Evolutionary conservation across 2,329 filamentous ascomycete species (phyloP), one percentile per base, ranked within the genome.

Genomic region (Penicillium thymicola): DNA sequence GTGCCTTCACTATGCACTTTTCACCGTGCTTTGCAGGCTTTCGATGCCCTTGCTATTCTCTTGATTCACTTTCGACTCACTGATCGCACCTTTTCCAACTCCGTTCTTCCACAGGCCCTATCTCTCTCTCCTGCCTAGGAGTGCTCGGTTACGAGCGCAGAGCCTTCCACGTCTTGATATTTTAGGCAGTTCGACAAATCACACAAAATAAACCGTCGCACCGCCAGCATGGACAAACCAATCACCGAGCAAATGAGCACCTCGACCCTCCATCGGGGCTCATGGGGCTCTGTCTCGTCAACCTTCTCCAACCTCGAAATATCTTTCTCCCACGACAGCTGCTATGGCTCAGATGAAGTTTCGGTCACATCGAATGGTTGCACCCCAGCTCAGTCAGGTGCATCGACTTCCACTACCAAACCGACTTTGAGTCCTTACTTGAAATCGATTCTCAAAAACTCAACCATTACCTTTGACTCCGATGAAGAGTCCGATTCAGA

Each of bases 261-360:
- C 41, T 55, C 64, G 36, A 60, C 54, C 32, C 58, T 64, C 52
- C 65, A 66, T 59, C 65, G 64, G 58, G 66, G 66, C 57, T 71
- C 69, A 32, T 75, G 72, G 72, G 70, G 74, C 53, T 73, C 72
- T 48, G 65, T 73, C 46, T 72, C 72, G 21, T 72, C 73, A 45
- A 62, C 67, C 16, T 72, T 74, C 30, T 70, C 70, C 25, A 64
- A 68, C 25, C 65, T 74, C n/a, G 72, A 75, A 30, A 64, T 71
- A 34, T 74, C 72, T 14, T 59, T 73, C 27, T 73, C 71, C 30
- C 73, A 73, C 36, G 73, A 75, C 65, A 75, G 72, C 48, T 73
- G 70, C 49, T 75, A 74, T 61, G 70, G 67, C 46, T 75, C 73
- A 13, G 73, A 75, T 55, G 72, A 73, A 54, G 55, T 71, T 25